phyloP scores from a whole-genome alignment of 352 stramenopile genomes.

The Peronosclerospora sorghi region DNA sequence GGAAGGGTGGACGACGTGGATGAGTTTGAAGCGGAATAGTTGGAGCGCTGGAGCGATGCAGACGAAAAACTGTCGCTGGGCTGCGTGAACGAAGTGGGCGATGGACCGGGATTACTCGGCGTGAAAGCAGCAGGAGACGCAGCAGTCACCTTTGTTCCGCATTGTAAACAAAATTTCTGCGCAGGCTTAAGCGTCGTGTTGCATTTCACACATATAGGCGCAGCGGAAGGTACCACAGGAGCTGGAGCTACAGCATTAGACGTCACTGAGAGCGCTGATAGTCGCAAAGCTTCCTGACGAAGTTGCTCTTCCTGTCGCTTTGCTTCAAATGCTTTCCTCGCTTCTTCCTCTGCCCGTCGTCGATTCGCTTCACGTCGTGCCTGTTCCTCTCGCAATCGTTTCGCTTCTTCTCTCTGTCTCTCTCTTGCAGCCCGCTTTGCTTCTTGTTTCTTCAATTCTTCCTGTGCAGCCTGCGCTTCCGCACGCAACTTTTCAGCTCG shows the following conservation, averaged over 20 bases:
- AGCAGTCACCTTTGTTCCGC: slow-evolving; percentile 31
- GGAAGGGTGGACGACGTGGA: slow-evolving; percentile 21
- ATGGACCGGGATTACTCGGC: slow-evolving; percentile 10
- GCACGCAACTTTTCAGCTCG: slow-evolving; percentile 44
- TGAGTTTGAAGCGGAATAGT: slow-evolving; percentile 14
- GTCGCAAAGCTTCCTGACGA: slow-evolving; percentile 33
- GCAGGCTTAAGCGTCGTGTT: slow-evolving; percentile 10
- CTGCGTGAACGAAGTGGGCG: slow-evolving; percentile 5
- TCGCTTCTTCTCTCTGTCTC: slow-evolving; percentile 34
- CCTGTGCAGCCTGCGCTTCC: slow-evolving; percentile 41
- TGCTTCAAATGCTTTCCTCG: slow-evolving; percentile 46
- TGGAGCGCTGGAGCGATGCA: slow-evolving; percentile 14
- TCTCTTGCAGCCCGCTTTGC: slow-evolving; percentile 32
- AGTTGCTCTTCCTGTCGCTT: slow-evolving; percentile 54
- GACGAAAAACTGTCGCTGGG: slow-evolving; percentile 10
- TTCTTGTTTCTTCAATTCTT: slow-evolving; percentile 49
- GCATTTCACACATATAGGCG: slow-evolving; percentile 15
- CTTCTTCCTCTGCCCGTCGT: slow-evolving; percentile 43
- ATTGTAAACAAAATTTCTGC: slow-evolving; percentile 68
- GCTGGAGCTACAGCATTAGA: slow-evolving; percentile 1
- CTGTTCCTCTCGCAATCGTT: slow-evolving; percentile 44
- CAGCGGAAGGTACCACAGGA: background rate
- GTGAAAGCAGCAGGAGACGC: slow-evolving; percentile 4
- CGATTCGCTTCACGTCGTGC: slow-evolving; percentile 53
- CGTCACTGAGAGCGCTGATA: slow-evolving; percentile 26